phyloP scores from a whole-genome alignment of 352 stramenopile species.

The Globisporangium barbulae region DNA sequence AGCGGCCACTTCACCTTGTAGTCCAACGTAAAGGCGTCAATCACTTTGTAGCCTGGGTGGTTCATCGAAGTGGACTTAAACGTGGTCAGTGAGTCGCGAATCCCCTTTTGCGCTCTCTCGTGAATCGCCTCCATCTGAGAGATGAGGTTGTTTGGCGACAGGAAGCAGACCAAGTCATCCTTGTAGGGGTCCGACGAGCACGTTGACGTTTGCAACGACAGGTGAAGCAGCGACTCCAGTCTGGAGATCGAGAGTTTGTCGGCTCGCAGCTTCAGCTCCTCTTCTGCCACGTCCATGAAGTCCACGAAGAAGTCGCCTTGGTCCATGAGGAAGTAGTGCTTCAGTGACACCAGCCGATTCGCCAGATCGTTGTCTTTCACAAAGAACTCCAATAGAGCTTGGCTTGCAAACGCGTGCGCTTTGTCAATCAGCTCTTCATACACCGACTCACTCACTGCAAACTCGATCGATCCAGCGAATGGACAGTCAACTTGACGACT shows the following conservation, averaged over 20 bases:
- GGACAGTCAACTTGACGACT: slow-evolving; percentile 74
- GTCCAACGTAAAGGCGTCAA: slow-evolving; percentile 96
- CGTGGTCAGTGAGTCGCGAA: slow-evolving; percentile 68
- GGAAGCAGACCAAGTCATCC: slow-evolving; percentile 87
- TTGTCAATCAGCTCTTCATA: slow-evolving; percentile 87
- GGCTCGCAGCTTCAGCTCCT: slow-evolving; percentile 89
- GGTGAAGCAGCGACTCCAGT: slow-evolving; percentile 93
- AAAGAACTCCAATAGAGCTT: slow-evolving; percentile 72
- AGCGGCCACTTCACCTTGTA: slow-evolving; percentile 97
- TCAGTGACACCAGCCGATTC: slow-evolving; percentile 84
- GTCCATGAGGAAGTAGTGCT: slow-evolving; percentile 98
- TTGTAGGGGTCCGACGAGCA: slow-evolving; percentile 87
- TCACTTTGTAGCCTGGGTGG: slow-evolving; percentile 84
- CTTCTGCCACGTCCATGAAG: slow-evolving; percentile 96
- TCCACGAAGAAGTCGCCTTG: slow-evolving; percentile 98
- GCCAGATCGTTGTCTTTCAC: slow-evolving; percentile 81
- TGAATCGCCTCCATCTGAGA: slow-evolving; percentile 93
- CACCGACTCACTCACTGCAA: slow-evolving; percentile 53
- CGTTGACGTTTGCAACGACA: slow-evolving; percentile 92
- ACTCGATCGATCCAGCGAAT: slow-evolving; percentile 68
- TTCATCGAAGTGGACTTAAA: slow-evolving; percentile 65
- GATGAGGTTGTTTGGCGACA: slow-evolving; percentile 88
- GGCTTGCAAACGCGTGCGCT: slow-evolving; percentile 78
- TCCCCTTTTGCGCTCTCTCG: slow-evolving; percentile 62
- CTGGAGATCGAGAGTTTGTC: slow-evolving; percentile 87